Evolutionary conservation across 306 rosid genomes (phyloP).

Genomic region (Dicorynia guianensis): DNA sequence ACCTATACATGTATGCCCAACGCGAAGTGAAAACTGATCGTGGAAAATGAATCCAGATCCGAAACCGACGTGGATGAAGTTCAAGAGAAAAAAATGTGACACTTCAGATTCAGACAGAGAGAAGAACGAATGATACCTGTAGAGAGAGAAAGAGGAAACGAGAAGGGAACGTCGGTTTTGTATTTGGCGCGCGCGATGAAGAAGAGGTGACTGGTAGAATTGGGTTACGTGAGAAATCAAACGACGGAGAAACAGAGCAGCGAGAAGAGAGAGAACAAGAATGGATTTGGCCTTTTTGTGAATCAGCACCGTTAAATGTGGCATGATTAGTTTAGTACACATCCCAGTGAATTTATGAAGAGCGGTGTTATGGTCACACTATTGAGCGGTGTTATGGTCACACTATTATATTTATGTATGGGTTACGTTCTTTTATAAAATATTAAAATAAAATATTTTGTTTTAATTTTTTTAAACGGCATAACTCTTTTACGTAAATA

Average conservation of each 20-base stretch:
- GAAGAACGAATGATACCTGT: not conserved
- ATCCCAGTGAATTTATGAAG: too few species aligned
- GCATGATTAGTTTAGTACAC: too few species aligned
- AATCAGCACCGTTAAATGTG: not conserved
- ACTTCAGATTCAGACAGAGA: not conserved
- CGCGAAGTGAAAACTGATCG: not conserved
- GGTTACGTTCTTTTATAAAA: too few species aligned
- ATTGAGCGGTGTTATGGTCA: too few species aligned
- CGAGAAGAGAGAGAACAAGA: not conserved
- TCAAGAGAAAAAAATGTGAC: not conserved
- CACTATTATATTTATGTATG: too few species aligned
- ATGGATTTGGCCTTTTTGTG: not conserved
- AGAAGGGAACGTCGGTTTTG: not conserved
- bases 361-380: too few species aligned
- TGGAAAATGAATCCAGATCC: not conserved
- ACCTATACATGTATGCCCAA: not conserved
- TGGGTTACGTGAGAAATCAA: not conserved
- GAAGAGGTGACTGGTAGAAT: not conserved
- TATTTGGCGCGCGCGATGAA: not conserved
- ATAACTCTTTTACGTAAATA: too few species aligned
- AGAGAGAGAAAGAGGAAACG: not conserved
- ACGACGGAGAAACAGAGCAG: not conserved
- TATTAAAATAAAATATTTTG: too few species aligned
- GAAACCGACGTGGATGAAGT: not conserved
- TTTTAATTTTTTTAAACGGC: too few species aligned